These are phyloP conservation scores for Entelexis paramagnoliae DNA, from an alignment of 1,139 yeast species.

Conservation along the genomic window DNA sequence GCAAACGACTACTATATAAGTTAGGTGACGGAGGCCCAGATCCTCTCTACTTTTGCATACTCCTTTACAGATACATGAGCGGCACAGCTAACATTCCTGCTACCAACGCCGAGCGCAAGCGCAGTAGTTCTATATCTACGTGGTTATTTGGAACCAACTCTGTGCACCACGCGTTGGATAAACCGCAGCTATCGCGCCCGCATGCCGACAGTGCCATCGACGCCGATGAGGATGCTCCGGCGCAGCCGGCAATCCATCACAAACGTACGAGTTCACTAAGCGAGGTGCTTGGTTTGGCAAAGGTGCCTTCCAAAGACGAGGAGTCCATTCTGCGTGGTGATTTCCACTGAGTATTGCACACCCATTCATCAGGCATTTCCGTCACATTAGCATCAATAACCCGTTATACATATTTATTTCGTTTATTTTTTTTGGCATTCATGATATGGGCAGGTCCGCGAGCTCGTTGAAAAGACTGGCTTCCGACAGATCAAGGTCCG, in stretches of 20 bases:
- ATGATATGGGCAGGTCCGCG: neutral
- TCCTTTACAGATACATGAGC: neutral
- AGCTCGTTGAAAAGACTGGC: neutral
- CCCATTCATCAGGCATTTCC: too few relatives aligned
- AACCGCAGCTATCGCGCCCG: neutral
- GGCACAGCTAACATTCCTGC: neutral
- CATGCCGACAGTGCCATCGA: neutral
- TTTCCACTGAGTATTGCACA: neutral
- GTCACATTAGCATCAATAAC: too few relatives aligned
- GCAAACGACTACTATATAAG: neutral
- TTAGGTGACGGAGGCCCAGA: neutral
- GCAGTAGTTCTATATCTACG: conserved; percentile 12
- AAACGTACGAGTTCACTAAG: conserved; percentile 10
- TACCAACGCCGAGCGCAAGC: neutral
- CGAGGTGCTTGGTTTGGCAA: conserved; percentile 14
- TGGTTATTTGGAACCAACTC: conserved; percentile 17
- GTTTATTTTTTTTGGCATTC: neutral
- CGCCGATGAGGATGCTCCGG: neutral
- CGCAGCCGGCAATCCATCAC: neutral
- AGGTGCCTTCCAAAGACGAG: conserved; percentile 16
- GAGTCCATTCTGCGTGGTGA: conserved; percentile 19
- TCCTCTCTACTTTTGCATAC: too few relatives aligned
- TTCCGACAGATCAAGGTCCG: neutral
- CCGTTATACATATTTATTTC: neutral
- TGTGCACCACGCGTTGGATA: neutral